Base-by-base conservation (phyloP, 257 asterid species). In the Lavandula angustifolia region DNA sequence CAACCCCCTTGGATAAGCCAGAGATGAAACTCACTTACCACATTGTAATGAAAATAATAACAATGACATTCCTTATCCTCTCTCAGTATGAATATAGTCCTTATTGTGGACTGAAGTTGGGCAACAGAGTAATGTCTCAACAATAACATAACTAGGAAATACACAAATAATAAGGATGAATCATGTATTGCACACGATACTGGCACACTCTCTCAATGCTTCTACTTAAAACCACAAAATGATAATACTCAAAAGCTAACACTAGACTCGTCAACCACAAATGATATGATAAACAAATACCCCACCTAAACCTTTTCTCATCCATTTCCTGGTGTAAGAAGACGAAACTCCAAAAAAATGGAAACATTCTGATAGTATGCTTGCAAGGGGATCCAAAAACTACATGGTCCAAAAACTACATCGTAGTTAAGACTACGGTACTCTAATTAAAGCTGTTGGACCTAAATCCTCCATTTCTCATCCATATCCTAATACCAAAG, bases 161-260 rank as follows among this genome's bases (percentile, higher is more conserved):
- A 46, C 65, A 49, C 27, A 67, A 31, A 48, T 7, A 22, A 47
- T 53, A 12, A 49, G 42, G 9, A 55, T 33, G 43, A 35, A 49
- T 68, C 47, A 55, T n/a, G 34, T 42, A 32, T 62, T 50, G 55
- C 72, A 27, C 29, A 64, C 43, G 44, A 29, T 52, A 49, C 68
- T 34, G 38, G 32, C n/a, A 66, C 17, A 43, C 22, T 22, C 11
- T 46, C 54, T 50, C 31, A 9, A 54, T 16, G n/a, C 12, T 9
- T 9, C 22, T 18, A 18, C 55, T 22, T 48, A 3, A 7, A 27
- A 60, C 18, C 61, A 32, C 41, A 44, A 8, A 17, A 50, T 14
- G 37, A 18, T 43, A 32, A 16, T 27, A 16, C 38, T 70, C 27
- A 43, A 44, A 14, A 40, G 55, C 16, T 27, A 12, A n/a, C 27